Percentiles rank a stretch among this genome's conserved stretches.
phyloP scores from a whole-genome alignment of 2,329 filamentous ascomycete genomes.

The Diaporthe vaccinii region DNA sequence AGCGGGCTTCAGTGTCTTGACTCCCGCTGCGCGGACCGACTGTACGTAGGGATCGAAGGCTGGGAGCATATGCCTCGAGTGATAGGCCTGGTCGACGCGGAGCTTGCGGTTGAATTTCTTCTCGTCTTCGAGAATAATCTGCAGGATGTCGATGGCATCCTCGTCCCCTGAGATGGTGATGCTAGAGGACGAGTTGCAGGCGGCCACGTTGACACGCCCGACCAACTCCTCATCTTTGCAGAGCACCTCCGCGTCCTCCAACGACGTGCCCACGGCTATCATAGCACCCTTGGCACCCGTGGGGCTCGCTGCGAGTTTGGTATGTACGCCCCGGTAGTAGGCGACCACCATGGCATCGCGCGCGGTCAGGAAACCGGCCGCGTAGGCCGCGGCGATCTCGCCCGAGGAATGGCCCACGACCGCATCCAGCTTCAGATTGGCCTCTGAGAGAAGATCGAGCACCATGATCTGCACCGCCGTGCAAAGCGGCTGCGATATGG shows the following conservation, averaged over 20 bases:
- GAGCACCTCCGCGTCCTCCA: slow-evolving; percentile 39
- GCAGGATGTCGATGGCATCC: slow-evolving; percentile 46
- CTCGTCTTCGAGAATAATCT: slow-evolving; percentile 44
- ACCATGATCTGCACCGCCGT: slow-evolving; percentile 55
- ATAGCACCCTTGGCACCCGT: slow-evolving; percentile 36
- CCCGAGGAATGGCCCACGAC: slow-evolving; percentile 49
- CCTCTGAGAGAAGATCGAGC: slow-evolving; percentile 49
- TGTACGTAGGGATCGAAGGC: too few relatives aligned
- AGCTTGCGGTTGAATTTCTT: slow-evolving; percentile 48
- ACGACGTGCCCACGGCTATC: slow-evolving; percentile 4
- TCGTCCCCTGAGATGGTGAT: slow-evolving; percentile 47
- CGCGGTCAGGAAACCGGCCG: neutral
- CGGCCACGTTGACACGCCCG: slow-evolving; percentile 46
- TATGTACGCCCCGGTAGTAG: slow-evolving; percentile 43
- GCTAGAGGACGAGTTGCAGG: slow-evolving; percentile 47
- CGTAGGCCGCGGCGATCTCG: slow-evolving; percentile 36
- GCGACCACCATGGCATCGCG: slow-evolving; percentile 45
- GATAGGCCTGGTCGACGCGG: slow-evolving; percentile 46
- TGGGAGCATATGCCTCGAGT: slow-evolving; percentile 53
- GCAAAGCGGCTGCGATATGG: slow-evolving; percentile 45
- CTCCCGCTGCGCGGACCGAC: too few relatives aligned
- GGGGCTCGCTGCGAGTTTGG: neutral
- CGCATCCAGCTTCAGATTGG: slow-evolving; percentile 42
- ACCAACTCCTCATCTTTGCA: slow-evolving; percentile 39
- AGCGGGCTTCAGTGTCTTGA: too few relatives aligned